Conservation (phyloP, 257 asterid genomes). For the Solanum rostratum region DNA sequence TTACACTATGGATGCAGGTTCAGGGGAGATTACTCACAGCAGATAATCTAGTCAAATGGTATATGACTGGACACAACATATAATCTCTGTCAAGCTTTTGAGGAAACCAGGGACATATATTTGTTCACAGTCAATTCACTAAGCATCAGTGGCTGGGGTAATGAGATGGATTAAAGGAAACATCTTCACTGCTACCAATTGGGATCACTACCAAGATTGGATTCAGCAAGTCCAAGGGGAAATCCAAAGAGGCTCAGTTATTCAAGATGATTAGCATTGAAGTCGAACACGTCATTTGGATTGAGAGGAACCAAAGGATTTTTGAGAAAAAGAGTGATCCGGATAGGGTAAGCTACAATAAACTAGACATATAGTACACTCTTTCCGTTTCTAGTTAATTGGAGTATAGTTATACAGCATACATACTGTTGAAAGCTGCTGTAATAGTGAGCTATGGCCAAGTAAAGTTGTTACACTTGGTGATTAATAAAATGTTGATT, state of each 20-base stretch:
- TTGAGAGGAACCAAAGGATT: background rate
- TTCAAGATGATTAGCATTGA: background rate
- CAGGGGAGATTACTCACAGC: background rate
- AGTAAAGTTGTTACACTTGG: background rate
- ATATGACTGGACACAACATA: background rate
- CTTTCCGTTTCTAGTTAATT: background rate
- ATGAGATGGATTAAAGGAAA: background rate
- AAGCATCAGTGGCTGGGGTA: background rate
- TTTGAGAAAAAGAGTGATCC: background rate
- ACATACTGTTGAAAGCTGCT: background rate
- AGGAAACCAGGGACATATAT: background rate
- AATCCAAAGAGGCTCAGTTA: background rate
- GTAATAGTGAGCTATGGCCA: background rate
- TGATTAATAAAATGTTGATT: background rate
- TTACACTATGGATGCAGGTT: background rate
- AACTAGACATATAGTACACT: background rate
- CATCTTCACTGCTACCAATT: background rate
- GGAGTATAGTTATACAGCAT: background rate
- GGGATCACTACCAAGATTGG: background rate
- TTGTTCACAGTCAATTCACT: background rate
- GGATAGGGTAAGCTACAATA: background rate
- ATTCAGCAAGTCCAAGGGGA: background rate
- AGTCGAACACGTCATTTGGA: background rate
- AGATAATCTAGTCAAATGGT: background rate
- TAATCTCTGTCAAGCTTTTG: background rate